phyloP scores from a whole-genome alignment of 2,329 filamentous ascomycete species.

The Thelonectria rubi region DNA sequence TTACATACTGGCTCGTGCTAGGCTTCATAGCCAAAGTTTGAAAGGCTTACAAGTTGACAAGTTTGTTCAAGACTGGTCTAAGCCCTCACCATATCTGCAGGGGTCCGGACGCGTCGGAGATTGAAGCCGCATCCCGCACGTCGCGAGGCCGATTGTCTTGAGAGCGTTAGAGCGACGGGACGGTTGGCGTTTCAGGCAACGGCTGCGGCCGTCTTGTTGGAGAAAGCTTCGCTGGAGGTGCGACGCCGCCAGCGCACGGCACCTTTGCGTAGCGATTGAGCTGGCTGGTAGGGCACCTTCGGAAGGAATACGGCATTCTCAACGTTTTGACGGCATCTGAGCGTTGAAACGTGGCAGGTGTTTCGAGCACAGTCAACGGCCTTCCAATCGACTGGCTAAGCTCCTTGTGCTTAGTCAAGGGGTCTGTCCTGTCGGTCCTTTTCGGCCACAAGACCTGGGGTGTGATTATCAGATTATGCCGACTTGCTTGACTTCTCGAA shows the following conservation, averaged over 20 bases:
- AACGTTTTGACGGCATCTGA: neutral
- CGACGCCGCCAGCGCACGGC: neutral
- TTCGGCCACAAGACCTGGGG: too few species aligned
- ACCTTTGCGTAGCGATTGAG: neutral
- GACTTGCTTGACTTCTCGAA: neutral
- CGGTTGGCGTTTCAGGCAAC: neutral
- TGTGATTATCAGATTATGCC: neutral
- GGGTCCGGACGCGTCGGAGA: neutral
- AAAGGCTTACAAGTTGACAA: neutral
- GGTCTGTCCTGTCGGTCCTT: neutral
- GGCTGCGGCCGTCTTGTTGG: neutral
- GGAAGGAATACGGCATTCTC: neutral
- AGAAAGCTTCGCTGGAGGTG: neutral
- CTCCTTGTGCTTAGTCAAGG: neutral
- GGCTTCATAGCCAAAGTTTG: neutral
- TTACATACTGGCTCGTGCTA: neutral
- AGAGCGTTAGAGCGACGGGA: neutral
- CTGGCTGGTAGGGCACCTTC: neutral
- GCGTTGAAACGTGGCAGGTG: too few species aligned
- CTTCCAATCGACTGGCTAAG: neutral
- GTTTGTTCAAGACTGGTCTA: neutral
- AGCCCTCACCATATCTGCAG: neutral
- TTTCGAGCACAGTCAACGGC: too few species aligned
- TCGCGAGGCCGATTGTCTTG: neutral
- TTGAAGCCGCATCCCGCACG: neutral